Percentiles rank a stretch among this genome's conserved stretches.
phyloP scores from a whole-genome alignment of 108 stramenopile species.

The Schizochytrium sp. region DNA sequence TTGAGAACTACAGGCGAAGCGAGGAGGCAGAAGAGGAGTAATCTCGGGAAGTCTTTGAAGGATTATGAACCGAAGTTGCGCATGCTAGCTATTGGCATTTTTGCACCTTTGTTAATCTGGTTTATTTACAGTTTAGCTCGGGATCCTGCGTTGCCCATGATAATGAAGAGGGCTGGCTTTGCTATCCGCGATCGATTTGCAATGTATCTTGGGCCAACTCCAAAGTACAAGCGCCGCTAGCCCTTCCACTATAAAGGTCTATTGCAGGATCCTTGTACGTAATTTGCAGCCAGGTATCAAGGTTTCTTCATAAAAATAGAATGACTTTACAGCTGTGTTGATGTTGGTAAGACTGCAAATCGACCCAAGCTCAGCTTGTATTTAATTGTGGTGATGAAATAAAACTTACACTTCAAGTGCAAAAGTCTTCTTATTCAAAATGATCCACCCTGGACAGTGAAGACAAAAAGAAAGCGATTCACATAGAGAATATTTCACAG shows the following conservation, averaged over 20 bases:
- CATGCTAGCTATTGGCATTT: background rate
- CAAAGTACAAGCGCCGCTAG: constrained; percentile 58
- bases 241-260: background rate
- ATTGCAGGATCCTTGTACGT: too few species aligned
- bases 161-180: constrained; percentile 51
- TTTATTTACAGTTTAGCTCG: constrained; percentile 31
- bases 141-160: constrained; percentile 9
- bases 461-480: too few species aligned
- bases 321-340: too few species aligned
- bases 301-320: too few species aligned
- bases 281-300: too few species aligned
- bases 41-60: background rate
- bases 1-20: background rate
- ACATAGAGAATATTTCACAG: too few species aligned
- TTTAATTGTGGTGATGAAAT: too few species aligned
- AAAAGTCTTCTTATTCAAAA: too few species aligned
- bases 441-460: too few species aligned
- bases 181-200: constrained; percentile 29
- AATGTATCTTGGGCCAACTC: constrained; percentile 33
- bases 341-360: too few species aligned
- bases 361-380: too few species aligned
- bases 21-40: constrained; percentile 2
- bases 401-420: too few species aligned
- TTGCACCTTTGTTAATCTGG: constrained; percentile 16
- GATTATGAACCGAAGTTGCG: constrained; percentile 27